Conservation (phyloP, 768 basidiomycete genomes). For the Hypholoma fasciculare region DNA sequence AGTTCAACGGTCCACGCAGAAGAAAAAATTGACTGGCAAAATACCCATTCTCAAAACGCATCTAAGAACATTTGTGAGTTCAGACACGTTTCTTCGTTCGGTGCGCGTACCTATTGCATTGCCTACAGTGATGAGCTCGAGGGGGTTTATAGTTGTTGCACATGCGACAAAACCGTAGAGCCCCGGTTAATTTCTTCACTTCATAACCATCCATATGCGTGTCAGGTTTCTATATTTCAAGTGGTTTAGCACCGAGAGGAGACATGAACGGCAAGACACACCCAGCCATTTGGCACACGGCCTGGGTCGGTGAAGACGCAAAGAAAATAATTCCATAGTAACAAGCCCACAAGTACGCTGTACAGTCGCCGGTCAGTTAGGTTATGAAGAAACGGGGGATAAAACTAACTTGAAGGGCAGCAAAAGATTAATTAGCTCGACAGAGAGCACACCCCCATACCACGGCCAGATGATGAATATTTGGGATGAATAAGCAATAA, state of each 20-base stretch:
- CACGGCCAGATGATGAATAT: slow-evolving; percentile 91
- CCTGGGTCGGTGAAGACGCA: slow-evolving; percentile 88
- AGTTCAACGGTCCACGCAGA: background rate
- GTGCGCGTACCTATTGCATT: slow-evolving; percentile 71
- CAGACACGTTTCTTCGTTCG: background rate
- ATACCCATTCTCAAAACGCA: slow-evolving; percentile 90
- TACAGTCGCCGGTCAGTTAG: slow-evolving; percentile 10
- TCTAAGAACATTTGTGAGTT: slow-evolving; percentile 31
- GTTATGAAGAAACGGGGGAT: background rate
- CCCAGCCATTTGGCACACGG: slow-evolving; percentile 76
- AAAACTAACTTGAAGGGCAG: slow-evolving; percentile 85
- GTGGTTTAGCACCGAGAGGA: background rate
- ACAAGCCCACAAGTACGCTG: slow-evolving; percentile 72
- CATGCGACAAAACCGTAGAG: slow-evolving; percentile 82
- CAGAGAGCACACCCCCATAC: slow-evolving; percentile 76
- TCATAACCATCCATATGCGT: slow-evolving; percentile 73
- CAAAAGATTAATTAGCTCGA: slow-evolving; percentile 76
- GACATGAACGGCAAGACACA: slow-evolving; percentile 30
- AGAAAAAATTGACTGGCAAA: slow-evolving; percentile 12
- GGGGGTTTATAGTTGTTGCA: slow-evolving; percentile 88
- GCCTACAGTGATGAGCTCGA: slow-evolving; percentile 88
- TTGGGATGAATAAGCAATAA: slow-evolving; percentile 89
- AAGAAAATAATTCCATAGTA: slow-evolving; percentile 88
- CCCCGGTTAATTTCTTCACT: slow-evolving; percentile 85
- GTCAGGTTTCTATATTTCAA: slow-evolving; percentile 66